Conservation (phyloP, 768 basidiomycete species). For the Saitozyma sp. region DNA sequence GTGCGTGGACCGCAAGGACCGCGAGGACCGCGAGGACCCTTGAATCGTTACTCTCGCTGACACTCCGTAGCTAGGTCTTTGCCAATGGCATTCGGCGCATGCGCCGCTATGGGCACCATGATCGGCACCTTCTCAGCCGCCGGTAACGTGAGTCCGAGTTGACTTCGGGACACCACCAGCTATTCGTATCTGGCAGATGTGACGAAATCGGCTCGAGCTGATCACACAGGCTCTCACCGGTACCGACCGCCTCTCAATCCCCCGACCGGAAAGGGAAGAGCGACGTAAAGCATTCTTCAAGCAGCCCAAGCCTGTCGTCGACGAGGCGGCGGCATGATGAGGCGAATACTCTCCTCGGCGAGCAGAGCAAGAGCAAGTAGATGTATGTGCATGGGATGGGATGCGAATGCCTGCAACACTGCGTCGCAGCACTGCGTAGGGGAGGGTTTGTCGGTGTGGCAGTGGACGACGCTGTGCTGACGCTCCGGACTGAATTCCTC, state of each 20-base stretch:
- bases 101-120: conserved; percentile 72
- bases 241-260: conserved; percentile 35
- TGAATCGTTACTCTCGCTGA: conserved; percentile 2
- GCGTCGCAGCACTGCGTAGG: not conserved
- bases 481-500: not conserved
- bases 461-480: not conserved
- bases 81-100: conserved; percentile 76
- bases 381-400: too few species aligned
- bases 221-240: conserved; percentile 40
- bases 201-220: not conserved
- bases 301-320: conserved; percentile 47
- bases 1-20: conserved; percentile 55
- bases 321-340: conserved; percentile 8
- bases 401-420: too few species aligned
- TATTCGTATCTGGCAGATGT: not conserved
- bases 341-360: not conserved
- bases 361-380: too few species aligned
- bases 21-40: not conserved
- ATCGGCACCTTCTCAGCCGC: conserved; percentile 80
- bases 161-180: not conserved
- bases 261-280: conserved; percentile 61
- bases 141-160: conserved; percentile 57
- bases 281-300: conserved; percentile 82
- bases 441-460: not conserved
- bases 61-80: conserved; percentile 63